Evolutionary conservation across 2,329 filamentous ascomycete genomes (phyloP).

Genomic region (Polytolypa hystricis): DNA sequence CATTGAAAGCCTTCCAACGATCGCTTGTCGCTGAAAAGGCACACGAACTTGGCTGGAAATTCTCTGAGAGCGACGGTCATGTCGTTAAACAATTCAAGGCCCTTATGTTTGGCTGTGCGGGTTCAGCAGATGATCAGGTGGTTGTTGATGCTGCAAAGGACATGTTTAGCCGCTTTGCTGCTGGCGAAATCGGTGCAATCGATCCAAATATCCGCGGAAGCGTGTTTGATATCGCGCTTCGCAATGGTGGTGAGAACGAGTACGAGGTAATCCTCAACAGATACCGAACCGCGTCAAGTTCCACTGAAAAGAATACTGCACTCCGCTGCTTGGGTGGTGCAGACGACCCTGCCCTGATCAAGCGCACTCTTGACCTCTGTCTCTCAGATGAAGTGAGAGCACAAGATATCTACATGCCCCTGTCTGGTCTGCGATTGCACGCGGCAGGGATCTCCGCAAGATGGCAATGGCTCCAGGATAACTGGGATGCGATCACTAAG

Average conservation of each 20-base stretch:
- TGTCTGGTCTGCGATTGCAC: conserved; percentile 66
- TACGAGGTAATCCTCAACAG: conserved; percentile 68
- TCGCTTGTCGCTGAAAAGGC: conserved; percentile 67
- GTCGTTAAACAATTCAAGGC: conserved; percentile 91
- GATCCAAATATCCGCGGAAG: conserved; percentile 84
- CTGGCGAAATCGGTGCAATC: conserved; percentile 67
- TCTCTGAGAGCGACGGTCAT: conserved; percentile 74
- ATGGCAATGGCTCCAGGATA: conserved; percentile 71
- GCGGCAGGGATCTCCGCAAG: conserved; percentile 67
- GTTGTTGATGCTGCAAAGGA: conserved; percentile 73
- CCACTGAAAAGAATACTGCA: conserved; percentile 84
- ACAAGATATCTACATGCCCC: conserved; percentile 86
- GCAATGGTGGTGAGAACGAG: conserved; percentile 76
- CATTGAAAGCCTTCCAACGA: conserved; percentile 72
- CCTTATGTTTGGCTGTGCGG: conserved; percentile 76
- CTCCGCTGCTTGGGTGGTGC: conserved; percentile 73
- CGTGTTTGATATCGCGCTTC: conserved; percentile 74
- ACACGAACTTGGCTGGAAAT: conserved; percentile 79
- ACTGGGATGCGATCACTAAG: conserved; percentile 76
- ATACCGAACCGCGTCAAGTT: conserved; percentile 62
- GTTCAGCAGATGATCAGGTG: conserved; percentile 65
- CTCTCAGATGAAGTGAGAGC: conserved; percentile 77
- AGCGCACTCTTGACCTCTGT: conserved; percentile 65
- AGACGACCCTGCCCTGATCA: conserved; percentile 65
- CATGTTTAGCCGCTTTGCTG: conserved; percentile 78